phyloP scores from a whole-genome alignment of 768 basidiomycete genomes.

The Agaricus blazei region DNA sequence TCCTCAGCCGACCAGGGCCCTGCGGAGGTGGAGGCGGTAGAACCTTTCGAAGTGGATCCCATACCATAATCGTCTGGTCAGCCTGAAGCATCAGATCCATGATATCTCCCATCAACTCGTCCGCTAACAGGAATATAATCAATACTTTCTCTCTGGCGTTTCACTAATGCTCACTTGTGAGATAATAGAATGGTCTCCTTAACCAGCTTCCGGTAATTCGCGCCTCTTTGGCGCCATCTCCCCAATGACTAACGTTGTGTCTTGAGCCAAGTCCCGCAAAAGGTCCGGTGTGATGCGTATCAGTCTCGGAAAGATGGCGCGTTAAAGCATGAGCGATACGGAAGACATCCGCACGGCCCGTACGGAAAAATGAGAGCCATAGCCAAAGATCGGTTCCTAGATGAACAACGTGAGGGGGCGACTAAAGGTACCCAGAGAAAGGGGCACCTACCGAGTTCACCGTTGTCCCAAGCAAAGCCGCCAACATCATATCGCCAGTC shows the following conservation, averaged over 20 bases:
- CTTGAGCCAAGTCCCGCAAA: conserved; percentile 31
- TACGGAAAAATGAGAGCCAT: conserved; percentile 34
- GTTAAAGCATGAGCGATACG: conserved; percentile 31
- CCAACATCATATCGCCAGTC: conserved; percentile 35
- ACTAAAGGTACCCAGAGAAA: background rate
- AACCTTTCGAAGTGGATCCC: conserved; percentile 33
- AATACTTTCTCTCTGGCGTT: background rate
- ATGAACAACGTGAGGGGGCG: background rate
- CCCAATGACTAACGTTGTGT: conserved; percentile 35
- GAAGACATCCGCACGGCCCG: conserved; percentile 31
- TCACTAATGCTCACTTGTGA: conserved; percentile 21
- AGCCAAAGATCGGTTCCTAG: conserved; percentile 32
- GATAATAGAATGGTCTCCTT: conserved; percentile 31
- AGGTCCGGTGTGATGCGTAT: conserved; percentile 32
- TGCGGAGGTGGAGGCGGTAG: conserved; percentile 30
- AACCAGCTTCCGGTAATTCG: conserved; percentile 29
- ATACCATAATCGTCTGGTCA: conserved; percentile 31
- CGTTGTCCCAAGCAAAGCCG: conserved; percentile 34
- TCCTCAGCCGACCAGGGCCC: conserved; percentile 29
- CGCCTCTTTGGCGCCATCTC: conserved; percentile 35
- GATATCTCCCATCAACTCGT: conserved; percentile 32
- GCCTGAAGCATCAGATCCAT: conserved; percentile 33
- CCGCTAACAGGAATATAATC: conserved; percentile 17
- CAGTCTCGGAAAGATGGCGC: conserved; percentile 31
- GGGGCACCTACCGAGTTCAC: conserved; percentile 23